Base-by-base conservation (phyloP, 345 rosid genomes). In the Cochlearia excelsa region DNA sequence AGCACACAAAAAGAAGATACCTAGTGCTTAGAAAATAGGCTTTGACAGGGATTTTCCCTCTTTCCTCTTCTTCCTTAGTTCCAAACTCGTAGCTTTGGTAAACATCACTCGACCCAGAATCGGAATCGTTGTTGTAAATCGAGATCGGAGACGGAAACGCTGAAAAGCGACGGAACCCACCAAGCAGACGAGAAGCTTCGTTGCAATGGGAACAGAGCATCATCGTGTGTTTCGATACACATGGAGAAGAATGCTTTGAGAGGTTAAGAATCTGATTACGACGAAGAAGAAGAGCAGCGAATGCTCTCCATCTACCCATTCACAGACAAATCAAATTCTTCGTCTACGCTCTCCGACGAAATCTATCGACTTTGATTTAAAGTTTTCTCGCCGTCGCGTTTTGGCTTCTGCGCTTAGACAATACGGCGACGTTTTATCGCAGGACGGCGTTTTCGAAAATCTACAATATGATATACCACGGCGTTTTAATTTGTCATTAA, bases 21-120 rank as follows among this genome's bases (percentile, higher is more conserved):
- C 96, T 82, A 66, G 98, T 88, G 43, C 81, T 86, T 11, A 91
- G 87, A 63, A 91, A 86, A 65, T 79, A 88, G 8, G 96, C 86
- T 75, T 84, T 88, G 47, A 88, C 70, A 31, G 98, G 90, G 51
- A 91, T 88, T 65, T 78, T 90, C 23, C 81, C 84, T 8, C 46
- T 30, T 9, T 82, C 84, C 51, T 84, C 87, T 16, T 82, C 88
- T 47, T 82, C 95, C 34, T 67, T 31, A 0, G 77, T 74, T 44
- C 67, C 81, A 50, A 75, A 57, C 1, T 56, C 73, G 41, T 71
- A 71, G 57, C 31, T 65, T 4, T 40, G 79, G 47, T 57, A 69
- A 1, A 67, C 72, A 61, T 82, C 88, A 65, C 4, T 33, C 3
- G 79, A 78, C 67, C 78, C 85, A 46, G 78, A 67, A 39, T 83